phyloP scores from a whole-genome alignment of 2,329 filamentous ascomycete genomes.

The Juglanconis sp. region DNA sequence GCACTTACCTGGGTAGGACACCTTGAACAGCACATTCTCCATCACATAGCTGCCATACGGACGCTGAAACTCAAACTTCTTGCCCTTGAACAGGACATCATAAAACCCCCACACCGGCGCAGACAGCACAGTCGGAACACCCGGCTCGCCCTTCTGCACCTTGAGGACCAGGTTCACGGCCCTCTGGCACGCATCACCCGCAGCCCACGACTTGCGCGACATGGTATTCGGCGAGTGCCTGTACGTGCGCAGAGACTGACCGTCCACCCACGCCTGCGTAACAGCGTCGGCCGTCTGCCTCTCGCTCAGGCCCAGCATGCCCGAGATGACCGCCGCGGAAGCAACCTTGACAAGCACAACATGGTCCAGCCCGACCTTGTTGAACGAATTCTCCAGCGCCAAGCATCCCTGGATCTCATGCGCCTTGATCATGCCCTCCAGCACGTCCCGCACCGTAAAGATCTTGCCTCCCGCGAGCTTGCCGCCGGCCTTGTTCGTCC shows the following conservation, averaged over 20 bases:
- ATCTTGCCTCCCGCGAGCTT: slow-evolving; percentile 87
- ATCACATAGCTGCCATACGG: slow-evolving; percentile 98
- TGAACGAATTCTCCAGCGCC: slow-evolving; percentile 96
- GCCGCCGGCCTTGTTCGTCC: slow-evolving; percentile 72
- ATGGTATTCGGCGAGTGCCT: slow-evolving; percentile 98
- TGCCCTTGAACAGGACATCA: slow-evolving; percentile 94
- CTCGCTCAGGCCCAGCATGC: slow-evolving; percentile 88
- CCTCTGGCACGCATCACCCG: slow-evolving; percentile 94
- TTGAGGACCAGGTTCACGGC: slow-evolving; percentile 89
- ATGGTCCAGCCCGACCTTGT: slow-evolving; percentile 97
- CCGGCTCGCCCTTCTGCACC: slow-evolving; percentile 86
- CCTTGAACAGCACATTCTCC: slow-evolving; percentile 99
- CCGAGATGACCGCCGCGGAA: slow-evolving; percentile 87
- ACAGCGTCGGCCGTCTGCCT: slow-evolving; percentile 92
- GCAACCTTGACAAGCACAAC: slow-evolving; percentile 98
- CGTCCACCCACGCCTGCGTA: slow-evolving; percentile 96
- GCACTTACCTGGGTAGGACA: slow-evolving; percentile 83
- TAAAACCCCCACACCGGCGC: slow-evolving; percentile 98
- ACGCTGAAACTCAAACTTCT: slow-evolving; percentile 94
- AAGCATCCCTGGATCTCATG: slow-evolving; percentile 98
- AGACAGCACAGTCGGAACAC: slow-evolving; percentile 87
- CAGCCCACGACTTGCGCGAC: slow-evolving; percentile 99
- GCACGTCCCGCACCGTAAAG: slow-evolving; percentile 83
- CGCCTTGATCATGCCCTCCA: slow-evolving; percentile 98
- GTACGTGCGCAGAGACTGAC: slow-evolving; percentile 94